Evolutionary conservation across 768 basidiomycete species (phyloP), one percentile per base, ranked within the genome.

Genomic region (Lactarius quietus): DNA sequence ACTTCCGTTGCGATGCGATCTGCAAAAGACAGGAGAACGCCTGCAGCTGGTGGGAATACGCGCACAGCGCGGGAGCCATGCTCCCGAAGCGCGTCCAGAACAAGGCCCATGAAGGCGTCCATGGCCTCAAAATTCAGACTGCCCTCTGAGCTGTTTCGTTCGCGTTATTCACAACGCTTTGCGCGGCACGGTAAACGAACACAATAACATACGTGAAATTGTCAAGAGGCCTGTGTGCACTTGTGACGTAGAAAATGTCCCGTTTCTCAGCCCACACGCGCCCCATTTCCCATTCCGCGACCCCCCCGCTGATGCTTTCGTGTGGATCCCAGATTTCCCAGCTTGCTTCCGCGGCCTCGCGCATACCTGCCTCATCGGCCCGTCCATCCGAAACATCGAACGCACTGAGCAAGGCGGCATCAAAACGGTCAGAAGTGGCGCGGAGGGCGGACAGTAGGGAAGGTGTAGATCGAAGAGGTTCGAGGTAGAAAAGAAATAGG

Each of bases 241-340:
- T 86, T 63, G 85, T 84, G 68, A 94, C 89, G 75, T 96, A 98
- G 70, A 98, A 94, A 26, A 98, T 87, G 74, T 96, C 95, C 53
- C 90, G 80, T 78, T 96, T 95, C 77, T 99, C 95, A 1, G 92
- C 88, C 93, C 96, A 99, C 20, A 95, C 88, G 69, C 93, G 89
- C 1, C 92, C 92, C 81, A 97, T 86, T 76, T 96, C 95, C 92
- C 92, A 95, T 63, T 93, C 90, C 14, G 75, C 80, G 38, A 71
- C 75, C 14, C 66, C 70, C 61, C 55, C 79, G 38, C 51, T 51
- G 55, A 51, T 23, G 54, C 45, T 62, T 52, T 57, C 57, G 39
- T 64, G 82, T 81, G 69, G 69, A 43, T 82, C 75, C 83, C 88
- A 90, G 0, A 97, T 85, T 67, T 89, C 85, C 94, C 94, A 98